phyloP scores from a whole-genome alignment of 2,329 filamentous ascomycete species.

The Alternaria sp. region DNA sequence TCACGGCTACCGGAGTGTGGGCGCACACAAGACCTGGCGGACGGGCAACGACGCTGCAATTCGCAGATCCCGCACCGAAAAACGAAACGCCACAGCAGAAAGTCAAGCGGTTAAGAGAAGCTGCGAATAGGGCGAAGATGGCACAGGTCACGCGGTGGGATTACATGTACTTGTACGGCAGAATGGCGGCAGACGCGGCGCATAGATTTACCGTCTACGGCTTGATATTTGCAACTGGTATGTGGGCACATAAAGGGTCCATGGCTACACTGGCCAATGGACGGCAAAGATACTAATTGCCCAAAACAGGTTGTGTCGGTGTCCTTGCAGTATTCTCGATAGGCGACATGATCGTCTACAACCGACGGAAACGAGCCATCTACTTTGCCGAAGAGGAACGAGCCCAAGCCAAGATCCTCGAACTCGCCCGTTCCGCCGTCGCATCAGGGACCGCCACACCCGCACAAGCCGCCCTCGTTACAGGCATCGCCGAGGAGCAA shows the following conservation, averaged over 20 bases:
- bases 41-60: conserved; percentile 52
- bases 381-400: conserved; percentile 65
- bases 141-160: conserved; percentile 64
- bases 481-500: conserved; percentile 69
- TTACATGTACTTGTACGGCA: conserved; percentile 49
- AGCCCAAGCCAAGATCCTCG: conserved; percentile 54
- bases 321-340: conserved; percentile 70
- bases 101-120: conserved; percentile 61
- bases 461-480: conserved; percentile 62
- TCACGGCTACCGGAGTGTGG: conserved; percentile 74
- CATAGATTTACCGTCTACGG: conserved; percentile 68
- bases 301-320: conserved; percentile 62
- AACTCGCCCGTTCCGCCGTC: conserved; percentile 56
- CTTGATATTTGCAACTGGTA: conserved; percentile 69
- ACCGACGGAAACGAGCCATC: conserved; percentile 69
- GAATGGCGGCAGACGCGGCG: conserved; percentile 63
- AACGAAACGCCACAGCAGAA: conserved; percentile 64
- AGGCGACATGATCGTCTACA: conserved; percentile 72
- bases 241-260: conserved; percentile 25
- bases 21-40: conserved; percentile 68
- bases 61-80: conserved; percentile 53
- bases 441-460: conserved; percentile 57
- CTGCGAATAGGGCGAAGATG: conserved; percentile 57
- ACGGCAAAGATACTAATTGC: conserved; percentile 18
- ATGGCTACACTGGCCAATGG: conserved; percentile 14